Evolutionary conservation across 805 yeast genomes (phyloP), one percentile per base, ranked within the genome.

Genomic region (Nakazawaea ishiwadae): DNA sequence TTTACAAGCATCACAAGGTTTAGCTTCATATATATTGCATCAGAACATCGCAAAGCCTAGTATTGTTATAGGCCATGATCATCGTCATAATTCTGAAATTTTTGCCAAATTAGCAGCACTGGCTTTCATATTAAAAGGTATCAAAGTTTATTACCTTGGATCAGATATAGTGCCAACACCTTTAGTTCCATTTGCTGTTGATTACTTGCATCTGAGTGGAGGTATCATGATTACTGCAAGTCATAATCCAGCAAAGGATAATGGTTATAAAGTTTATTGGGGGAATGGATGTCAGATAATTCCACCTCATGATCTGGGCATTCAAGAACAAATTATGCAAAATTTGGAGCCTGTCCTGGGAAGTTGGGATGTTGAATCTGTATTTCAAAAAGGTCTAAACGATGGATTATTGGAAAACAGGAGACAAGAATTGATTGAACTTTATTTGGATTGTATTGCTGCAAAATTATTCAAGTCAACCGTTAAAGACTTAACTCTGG

Each of bases 161-260:
- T 60, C 59, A 10, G 44, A 52, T 2, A 53, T 65, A 31, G 81
- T 76, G 1, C 96, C 89, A 45, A 91, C 99, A 0, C 99, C 99
- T 1, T 62, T 88, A 58, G 97, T 91, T 1, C 98, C 99, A 1
- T 91, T 85, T 60, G 79, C 84, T 0, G 82, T 91, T 19, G 86
- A 84, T 48, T 53, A 65, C 21, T 70, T 63, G 42, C 48, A 61
- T 0, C 85, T 96, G 0, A 67, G 81, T 0, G 86, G 81, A 38
- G 99, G 98, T 17, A 84, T 91, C 1, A 90, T 90, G 96, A 77
- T 90, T 21, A 88, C 96, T 0, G 96, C 96, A 1, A 84, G 93
- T 39, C 95, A 86, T 55, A 84, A 84, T 55, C 91, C 93, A 1
- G 84, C 84, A 26, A 66, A 75, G 57, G 96, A 89, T 56, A 90